phyloP scores from a whole-genome alignment of 441 rosid species.

The Populus tomentosa region DNA sequence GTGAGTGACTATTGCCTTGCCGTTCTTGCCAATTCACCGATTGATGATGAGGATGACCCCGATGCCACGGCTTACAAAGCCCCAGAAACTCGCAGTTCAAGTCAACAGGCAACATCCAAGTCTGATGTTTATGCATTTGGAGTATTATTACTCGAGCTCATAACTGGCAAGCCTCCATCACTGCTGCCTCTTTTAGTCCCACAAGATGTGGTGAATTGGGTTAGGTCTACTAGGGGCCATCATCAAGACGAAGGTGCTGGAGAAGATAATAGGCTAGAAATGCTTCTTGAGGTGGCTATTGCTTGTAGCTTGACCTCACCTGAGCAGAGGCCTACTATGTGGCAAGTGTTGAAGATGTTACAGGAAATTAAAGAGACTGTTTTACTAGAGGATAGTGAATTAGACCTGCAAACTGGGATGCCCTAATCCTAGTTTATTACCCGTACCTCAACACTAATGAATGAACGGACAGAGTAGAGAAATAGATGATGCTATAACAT shows the following conservation, averaged over 20 bases:
- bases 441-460: neutral
- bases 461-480: neutral
- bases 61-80: conserved; percentile 57
- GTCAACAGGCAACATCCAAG: conserved; percentile 42
- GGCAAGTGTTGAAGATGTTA: conserved; percentile 82
- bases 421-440: conserved; percentile 9
- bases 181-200: conserved; percentile 47
- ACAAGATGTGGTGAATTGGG: conserved; percentile 64
- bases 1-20: conserved; percentile 69
- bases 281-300: conserved; percentile 74
- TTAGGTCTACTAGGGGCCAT: conserved; percentile 33
- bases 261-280: conserved; percentile 54
- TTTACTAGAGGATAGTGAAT: conserved; percentile 45
- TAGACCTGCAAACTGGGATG: conserved; percentile 30
- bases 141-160: conserved; percentile 68
- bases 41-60: conserved; percentile 34
- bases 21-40: conserved; percentile 40
- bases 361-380: conserved; percentile 69
- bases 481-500: neutral
- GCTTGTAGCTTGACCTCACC: conserved; percentile 67
- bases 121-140: conserved; percentile 83
- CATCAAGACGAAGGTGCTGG: conserved; percentile 44
- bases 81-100: conserved; percentile 60
- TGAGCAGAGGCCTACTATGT: conserved; percentile 79
- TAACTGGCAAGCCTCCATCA: conserved; percentile 65